phyloP scores from a whole-genome alignment of 1,284 basidiomycete species.

The Sporisorium exsertum region DNA sequence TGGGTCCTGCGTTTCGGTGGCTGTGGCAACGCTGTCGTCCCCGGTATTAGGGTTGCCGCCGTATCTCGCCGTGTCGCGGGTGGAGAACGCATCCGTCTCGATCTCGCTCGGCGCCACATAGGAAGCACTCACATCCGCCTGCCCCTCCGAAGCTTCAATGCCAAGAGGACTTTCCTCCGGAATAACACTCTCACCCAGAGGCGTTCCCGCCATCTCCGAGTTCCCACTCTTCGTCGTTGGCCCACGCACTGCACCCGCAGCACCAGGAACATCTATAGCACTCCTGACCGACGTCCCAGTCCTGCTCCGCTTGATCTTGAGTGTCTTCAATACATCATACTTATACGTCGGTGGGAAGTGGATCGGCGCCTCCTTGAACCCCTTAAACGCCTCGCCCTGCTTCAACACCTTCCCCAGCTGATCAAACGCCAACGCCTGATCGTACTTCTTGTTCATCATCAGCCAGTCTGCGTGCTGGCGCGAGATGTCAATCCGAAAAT shows the following conservation, averaged over 20 bases:
- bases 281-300: conserved; percentile 22
- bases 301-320: conserved; percentile 68
- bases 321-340: conserved; percentile 77
- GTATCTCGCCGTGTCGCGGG: background rate
- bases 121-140: conserved; percentile 15
- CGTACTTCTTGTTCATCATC: conserved; percentile 71
- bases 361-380: conserved; percentile 74
- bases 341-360: conserved; percentile 77
- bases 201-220: conserved; percentile 12
- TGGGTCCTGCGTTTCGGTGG: conserved; percentile 11
- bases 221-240: background rate
- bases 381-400: conserved; percentile 72
- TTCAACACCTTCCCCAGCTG: conserved; percentile 81
- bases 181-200: conserved; percentile 37
- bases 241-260: background rate
- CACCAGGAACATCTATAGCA: conserved; percentile 27
- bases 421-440: conserved; percentile 76
- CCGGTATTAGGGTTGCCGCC: background rate
- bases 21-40: background rate
- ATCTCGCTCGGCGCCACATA: conserved; percentile 1
- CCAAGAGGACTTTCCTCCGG: conserved; percentile 28
- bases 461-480: conserved; percentile 74
- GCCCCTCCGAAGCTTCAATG: background rate
- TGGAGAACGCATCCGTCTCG: background rate
- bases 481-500: conserved; percentile 72